A percentile compares a stretch with the other conserved stretches of the same genome.
These are phyloP conservation scores for Metahyphopichia silvanorum DNA, from an alignment of 805 yeast species.

Conservation along the genomic window DNA sequence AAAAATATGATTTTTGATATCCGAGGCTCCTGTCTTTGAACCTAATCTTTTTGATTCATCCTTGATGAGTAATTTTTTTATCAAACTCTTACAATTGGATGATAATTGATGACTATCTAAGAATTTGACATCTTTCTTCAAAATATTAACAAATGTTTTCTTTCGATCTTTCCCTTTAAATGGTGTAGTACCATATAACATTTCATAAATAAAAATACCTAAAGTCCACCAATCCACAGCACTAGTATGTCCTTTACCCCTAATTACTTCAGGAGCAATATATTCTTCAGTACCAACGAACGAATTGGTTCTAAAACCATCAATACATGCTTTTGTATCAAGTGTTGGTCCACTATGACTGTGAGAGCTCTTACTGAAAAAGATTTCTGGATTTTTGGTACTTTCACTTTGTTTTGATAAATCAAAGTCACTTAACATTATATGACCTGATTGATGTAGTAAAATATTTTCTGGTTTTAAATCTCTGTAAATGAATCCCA, in stretches of 20 bases:
- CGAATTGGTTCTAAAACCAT: conserved; percentile 94
- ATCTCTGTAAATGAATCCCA: conserved; percentile 97
- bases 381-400: conserved; percentile 72
- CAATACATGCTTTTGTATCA: conserved; percentile 93
- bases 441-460: conserved; percentile 95
- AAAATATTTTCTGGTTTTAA: conserved; percentile 94
- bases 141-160: conserved; percentile 81
- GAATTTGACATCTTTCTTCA: conserved; percentile 80
- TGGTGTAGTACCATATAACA: conserved; percentile 95
- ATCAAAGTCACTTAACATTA: conserved; percentile 96
- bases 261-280: conserved; percentile 96
- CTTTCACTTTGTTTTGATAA: conserved; percentile 83
- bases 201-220: conserved; percentile 89
- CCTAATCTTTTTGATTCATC: conserved; percentile 90
- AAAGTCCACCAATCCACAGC: conserved; percentile 99
- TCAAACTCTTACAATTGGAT: conserved; percentile 72
- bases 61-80: conserved; percentile 78
- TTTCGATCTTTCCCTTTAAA: conserved; percentile 90
- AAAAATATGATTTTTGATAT: conserved; percentile 85
- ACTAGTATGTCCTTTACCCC: conserved; percentile 95
- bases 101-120: conserved; percentile 66
- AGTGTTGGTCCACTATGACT: conserved; percentile 51
- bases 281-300: conserved; percentile 99
- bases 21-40: conserved; percentile 91
- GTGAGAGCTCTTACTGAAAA: conserved; percentile 26